phyloP scores from a whole-genome alignment of 305 asterid genomes.

The Fraxinus angustifolia region DNA sequence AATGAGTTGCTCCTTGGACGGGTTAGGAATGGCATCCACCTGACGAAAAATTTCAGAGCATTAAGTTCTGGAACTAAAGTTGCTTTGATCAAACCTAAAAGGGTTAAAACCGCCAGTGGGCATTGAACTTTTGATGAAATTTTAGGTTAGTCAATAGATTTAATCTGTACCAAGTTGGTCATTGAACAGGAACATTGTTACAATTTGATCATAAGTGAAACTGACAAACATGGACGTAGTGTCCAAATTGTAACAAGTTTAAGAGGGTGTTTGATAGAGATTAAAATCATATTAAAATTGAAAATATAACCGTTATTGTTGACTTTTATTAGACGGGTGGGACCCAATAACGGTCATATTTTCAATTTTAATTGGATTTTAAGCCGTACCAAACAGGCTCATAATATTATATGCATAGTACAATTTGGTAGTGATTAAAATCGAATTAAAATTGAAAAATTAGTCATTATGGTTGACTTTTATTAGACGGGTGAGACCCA shows the following conservation, averaged over 20 bases:
- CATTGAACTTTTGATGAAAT: background rate
- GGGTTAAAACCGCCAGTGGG: background rate
- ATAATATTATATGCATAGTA: too few species aligned
- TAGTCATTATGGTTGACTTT: too few species aligned
- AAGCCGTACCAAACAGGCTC: too few species aligned
- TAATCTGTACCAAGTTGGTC: background rate
- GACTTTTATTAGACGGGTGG: too few species aligned
- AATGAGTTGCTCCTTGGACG: slow-evolving; percentile 76
- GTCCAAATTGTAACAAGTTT: background rate
- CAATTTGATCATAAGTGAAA: background rate
- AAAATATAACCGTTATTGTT: too few species aligned
- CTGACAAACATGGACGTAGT: background rate
- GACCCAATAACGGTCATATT: too few species aligned
- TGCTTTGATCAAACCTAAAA: background rate
- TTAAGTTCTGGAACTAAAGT: background rate
- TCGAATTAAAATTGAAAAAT: too few species aligned
- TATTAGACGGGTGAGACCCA: too few species aligned
- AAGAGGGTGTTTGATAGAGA: too few species aligned
- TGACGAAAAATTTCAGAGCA: slow-evolving; percentile 5
- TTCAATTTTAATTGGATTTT: too few species aligned
- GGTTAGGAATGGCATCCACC: slow-evolving; percentile 78
- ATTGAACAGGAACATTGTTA: background rate
- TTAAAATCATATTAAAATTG: too few species aligned
- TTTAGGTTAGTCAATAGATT: background rate
- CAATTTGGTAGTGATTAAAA: too few species aligned